These are phyloP conservation scores for Citrus mangshanensis DNA, from an alignment of 345 rosid genomes.

Conservation along the genomic window DNA sequence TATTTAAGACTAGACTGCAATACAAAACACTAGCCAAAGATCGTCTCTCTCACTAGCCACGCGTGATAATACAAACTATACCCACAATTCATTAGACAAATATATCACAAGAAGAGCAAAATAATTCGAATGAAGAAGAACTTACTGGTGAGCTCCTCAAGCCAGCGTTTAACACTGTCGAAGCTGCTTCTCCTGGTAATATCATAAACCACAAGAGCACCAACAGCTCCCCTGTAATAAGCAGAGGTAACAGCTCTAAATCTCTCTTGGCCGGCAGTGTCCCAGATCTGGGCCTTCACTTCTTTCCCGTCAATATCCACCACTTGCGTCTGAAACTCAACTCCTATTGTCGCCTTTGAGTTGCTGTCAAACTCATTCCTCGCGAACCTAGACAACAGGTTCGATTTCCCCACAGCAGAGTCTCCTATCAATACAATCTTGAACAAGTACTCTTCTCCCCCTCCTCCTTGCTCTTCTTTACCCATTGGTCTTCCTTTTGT, in stretches of 20 bases:
- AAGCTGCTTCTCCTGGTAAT: slow-evolving; percentile 69
- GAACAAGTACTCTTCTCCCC: slow-evolving; percentile 76
- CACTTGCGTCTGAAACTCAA: slow-evolving; percentile 81
- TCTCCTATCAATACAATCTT: slow-evolving; percentile 92
- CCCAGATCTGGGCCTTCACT: slow-evolving; percentile 97
- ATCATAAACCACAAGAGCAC: slow-evolving; percentile 88
- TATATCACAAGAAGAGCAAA: too few species aligned
- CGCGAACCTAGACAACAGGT: slow-evolving; percentile 73
- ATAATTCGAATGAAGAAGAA: background rate
- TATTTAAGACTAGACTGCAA: too few species aligned
- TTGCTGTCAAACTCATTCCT: slow-evolving; percentile 81
- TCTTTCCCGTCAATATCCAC: slow-evolving; percentile 88
- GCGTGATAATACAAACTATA: too few species aligned
- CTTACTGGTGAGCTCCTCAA: slow-evolving; percentile 79
- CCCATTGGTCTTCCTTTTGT: slow-evolving; percentile 36
- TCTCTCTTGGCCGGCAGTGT: slow-evolving; percentile 97
- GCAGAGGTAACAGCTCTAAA: slow-evolving; percentile 95
- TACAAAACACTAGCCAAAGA: too few species aligned
- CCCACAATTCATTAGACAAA: too few species aligned
- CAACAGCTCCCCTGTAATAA: slow-evolving; percentile 94
- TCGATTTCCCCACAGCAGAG: slow-evolving; percentile 94
- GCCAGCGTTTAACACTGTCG: slow-evolving; percentile 87
- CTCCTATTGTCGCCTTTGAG: slow-evolving; percentile 94
- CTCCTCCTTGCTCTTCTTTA: slow-evolving; percentile 28
- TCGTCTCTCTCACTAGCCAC: too few species aligned